Conservation (phyloP, 805 yeast species). For the Spathaspora passalidarum region DNA sequence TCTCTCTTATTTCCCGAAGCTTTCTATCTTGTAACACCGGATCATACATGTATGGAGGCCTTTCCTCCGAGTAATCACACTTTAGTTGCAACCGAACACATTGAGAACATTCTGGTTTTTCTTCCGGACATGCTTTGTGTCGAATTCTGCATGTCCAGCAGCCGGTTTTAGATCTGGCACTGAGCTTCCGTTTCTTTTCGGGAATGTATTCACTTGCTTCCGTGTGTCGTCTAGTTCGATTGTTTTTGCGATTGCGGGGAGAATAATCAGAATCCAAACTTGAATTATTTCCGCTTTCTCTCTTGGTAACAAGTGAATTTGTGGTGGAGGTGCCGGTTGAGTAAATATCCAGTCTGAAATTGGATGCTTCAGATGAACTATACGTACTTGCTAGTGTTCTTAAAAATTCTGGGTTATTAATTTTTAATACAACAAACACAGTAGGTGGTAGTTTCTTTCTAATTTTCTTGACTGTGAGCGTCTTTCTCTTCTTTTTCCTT, state of each 20-base stretch:
- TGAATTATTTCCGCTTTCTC: not conserved
- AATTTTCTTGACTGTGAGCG: not conserved
- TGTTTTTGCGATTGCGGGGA: not conserved
- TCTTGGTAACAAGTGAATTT: not conserved
- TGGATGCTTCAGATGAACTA: not conserved
- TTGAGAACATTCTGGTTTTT: constrained; percentile 56
- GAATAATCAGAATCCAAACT: not conserved
- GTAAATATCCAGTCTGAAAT: not conserved
- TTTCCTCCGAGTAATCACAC: constrained; percentile 51
- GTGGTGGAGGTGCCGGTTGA: not conserved
- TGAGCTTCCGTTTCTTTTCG: constrained; percentile 16
- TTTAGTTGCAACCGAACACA: constrained; percentile 53
- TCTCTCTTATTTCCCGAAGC: constrained; percentile 47
- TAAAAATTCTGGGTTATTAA: not conserved
- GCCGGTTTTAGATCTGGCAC: constrained; percentile 51
- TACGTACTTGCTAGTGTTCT: not conserved
- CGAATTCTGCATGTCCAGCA: constrained; percentile 81
- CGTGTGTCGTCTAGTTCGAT: not conserved
- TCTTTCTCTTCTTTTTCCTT: no score
- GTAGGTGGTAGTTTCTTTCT: not conserved
- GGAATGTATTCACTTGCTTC: constrained; percentile 2
- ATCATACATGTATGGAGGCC: constrained; percentile 56
- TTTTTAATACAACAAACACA: not conserved
- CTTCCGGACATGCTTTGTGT: constrained; percentile 70
- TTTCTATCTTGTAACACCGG: constrained; percentile 40